A percentile compares a stretch with the other conserved stretches of the same genome.
phyloP scores from a whole-genome alignment of 345 rosid species.

The Salix dunnii region DNA sequence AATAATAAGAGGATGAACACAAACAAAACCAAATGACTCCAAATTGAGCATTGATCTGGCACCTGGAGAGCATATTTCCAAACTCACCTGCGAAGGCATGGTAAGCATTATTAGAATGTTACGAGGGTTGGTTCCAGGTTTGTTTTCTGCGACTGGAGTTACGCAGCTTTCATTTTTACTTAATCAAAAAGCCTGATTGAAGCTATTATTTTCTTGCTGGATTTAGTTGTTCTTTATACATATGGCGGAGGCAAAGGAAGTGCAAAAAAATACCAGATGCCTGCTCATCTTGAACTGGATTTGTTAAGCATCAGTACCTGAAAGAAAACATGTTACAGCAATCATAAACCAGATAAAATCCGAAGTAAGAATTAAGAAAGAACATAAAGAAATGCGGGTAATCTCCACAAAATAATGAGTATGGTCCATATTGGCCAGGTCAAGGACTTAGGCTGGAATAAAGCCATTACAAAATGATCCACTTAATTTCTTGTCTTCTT shows the following conservation, averaged over 20 bases:
- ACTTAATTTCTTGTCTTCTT: background rate
- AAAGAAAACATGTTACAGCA: background rate
- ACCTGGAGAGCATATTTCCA: background rate
- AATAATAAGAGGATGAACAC: background rate
- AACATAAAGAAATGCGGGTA: background rate
- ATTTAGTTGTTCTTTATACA: background rate
- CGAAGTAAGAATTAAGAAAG: background rate
- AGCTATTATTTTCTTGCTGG: background rate
- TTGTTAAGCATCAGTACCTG: background rate
- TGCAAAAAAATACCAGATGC: background rate
- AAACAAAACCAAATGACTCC: background rate
- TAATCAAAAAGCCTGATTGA: background rate
- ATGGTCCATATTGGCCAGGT: background rate
- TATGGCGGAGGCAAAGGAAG: background rate
- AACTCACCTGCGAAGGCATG: background rate
- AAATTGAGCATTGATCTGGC: background rate
- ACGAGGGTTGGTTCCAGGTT: background rate
- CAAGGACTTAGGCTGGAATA: background rate
- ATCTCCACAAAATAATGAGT: background rate
- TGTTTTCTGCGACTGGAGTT: background rate
- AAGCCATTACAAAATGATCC: background rate
- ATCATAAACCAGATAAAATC: background rate
- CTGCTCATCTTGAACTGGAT: background rate
- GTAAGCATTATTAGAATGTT: background rate
- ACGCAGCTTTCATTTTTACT: background rate